These are phyloP conservation scores for Sporothrix dimorphospora DNA, from an alignment of 2,329 filamentous ascomycete genomes.

Conservation along the genomic window DNA sequence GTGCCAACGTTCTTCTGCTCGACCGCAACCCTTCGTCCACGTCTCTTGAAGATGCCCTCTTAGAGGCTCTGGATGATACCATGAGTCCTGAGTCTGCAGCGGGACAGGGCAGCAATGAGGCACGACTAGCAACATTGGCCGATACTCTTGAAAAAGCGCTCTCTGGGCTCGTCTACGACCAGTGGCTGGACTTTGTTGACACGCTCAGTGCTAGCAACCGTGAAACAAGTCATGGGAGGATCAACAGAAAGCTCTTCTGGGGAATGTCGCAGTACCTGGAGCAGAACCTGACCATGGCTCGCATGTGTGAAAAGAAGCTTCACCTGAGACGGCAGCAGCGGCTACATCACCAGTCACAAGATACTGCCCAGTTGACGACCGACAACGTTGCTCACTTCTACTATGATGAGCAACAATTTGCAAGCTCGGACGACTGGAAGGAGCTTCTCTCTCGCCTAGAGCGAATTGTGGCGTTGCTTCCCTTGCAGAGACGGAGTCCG, in stretches of 20 bases:
- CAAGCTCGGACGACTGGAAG: conserved; percentile 38
- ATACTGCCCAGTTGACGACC: background rate
- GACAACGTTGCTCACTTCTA: background rate
- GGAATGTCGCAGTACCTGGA: conserved; percentile 42
- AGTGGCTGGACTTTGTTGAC: conserved; percentile 47
- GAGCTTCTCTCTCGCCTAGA: conserved; percentile 40
- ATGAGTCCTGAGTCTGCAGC: background rate
- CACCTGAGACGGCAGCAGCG: conserved; percentile 13
- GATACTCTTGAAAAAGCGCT: conserved; percentile 32
- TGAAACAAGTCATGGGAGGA: background rate
- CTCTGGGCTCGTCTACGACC: conserved; percentile 36
- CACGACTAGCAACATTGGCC: background rate
- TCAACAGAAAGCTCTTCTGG: conserved; percentile 37
- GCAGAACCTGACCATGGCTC: conserved; percentile 40
- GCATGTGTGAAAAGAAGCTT: conserved; percentile 18
- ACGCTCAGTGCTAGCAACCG: conserved; percentile 31
- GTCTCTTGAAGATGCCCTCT: conserved; percentile 38
- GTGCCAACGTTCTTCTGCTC: conserved; percentile 41
- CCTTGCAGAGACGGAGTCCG: conserved; percentile 28
- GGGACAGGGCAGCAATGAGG: background rate
- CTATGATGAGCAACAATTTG: background rate
- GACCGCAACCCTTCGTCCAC: conserved; percentile 34
- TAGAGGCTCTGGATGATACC: conserved; percentile 32
- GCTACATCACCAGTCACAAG: background rate
- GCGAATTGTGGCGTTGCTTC: conserved; percentile 37